phyloP scores from a whole-genome alignment of 2,329 filamentous ascomycete species.

The Verticillium dahliae region DNA sequence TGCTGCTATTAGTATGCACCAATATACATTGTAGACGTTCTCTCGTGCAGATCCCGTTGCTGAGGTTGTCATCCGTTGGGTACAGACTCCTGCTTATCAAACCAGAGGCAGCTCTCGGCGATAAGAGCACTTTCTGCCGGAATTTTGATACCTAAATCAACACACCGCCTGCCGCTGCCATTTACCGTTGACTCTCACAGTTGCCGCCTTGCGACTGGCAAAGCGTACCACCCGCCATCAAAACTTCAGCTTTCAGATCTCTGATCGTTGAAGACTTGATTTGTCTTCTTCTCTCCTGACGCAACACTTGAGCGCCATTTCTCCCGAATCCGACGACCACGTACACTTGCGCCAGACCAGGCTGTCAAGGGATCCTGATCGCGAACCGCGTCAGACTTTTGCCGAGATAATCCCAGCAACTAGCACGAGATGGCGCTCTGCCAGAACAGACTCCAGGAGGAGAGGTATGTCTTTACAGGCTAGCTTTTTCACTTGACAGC shows the following conservation, averaged over 20 bases:
- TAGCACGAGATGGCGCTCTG: conserved; percentile 68
- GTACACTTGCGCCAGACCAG: background rate
- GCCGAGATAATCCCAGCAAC: background rate
- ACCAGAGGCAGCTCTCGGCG: background rate
- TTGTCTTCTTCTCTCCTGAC: background rate
- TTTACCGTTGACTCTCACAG: background rate
- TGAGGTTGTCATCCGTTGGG: too few species aligned
- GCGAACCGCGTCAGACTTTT: background rate
- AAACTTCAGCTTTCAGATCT: background rate
- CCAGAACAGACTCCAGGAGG: conserved; percentile 79
- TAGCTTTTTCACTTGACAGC: background rate
- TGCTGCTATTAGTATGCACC: too few species aligned
- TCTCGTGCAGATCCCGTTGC: too few species aligned
- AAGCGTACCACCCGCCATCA: background rate
- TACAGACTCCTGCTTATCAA: too few species aligned
- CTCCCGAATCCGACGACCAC: background rate
- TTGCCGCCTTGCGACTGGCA: background rate
- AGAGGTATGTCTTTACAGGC: conserved; percentile 54
- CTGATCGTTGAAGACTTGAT: background rate
- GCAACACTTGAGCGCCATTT: background rate
- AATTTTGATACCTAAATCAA: background rate
- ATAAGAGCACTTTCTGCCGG: background rate
- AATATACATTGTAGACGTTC: too few species aligned
- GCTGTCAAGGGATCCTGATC: background rate
- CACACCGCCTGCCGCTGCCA: conserved; percentile 9